Evolutionary conservation across 345 rosid species (phyloP), one percentile per base, ranked within the genome.

Genomic region (Eutrema japonicum): DNA sequence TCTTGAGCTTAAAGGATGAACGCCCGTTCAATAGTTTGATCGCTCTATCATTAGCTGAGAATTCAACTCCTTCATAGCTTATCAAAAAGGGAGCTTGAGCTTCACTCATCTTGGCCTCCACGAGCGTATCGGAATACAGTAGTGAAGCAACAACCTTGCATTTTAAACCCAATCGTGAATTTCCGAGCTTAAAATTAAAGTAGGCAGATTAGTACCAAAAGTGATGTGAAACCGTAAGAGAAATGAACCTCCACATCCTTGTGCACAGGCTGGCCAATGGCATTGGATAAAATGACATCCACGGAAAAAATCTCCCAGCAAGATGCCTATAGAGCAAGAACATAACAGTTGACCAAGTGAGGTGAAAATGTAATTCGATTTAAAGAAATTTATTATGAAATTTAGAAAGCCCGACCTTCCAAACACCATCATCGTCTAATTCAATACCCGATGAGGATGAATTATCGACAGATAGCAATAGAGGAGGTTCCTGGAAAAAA

Each of bases 21-120:
- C 83, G 85, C 16, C 94, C 94, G 1, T 84, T 78, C 71, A 73
- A 55, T 68, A 88, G 35, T 77, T 82, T 91, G 74, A 78, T 76
- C 26, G 89, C 88, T 74, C 79, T 82, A 72, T 85, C 85, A 50
- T 14, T 63, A 48, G 92, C 77, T 46, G 86, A 82, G 77, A 82
- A 87, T 72, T 88, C 94, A 69, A 80, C 71, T 74, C 97, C 97
- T 75, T 90, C 94, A 76, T 66, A 81, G 78, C 82, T 85, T 42
- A 80, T 77, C 84, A 88, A 77, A 73, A 88, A 89, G 4, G 92
- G 88, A 70, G 90, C 83, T 75, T 84, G 89, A 51, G 70, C 83
- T 76, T 90, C 90, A 63, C 51, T 79, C 74, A 84, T 78, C 80
- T 81, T 85, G 60, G 38, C 60, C 83, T 86, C 90, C 49, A 87